These are phyloP conservation scores for Torulaspora delbrueckii DNA, from an alignment of 805 yeast species.

Conservation along the genomic window DNA sequence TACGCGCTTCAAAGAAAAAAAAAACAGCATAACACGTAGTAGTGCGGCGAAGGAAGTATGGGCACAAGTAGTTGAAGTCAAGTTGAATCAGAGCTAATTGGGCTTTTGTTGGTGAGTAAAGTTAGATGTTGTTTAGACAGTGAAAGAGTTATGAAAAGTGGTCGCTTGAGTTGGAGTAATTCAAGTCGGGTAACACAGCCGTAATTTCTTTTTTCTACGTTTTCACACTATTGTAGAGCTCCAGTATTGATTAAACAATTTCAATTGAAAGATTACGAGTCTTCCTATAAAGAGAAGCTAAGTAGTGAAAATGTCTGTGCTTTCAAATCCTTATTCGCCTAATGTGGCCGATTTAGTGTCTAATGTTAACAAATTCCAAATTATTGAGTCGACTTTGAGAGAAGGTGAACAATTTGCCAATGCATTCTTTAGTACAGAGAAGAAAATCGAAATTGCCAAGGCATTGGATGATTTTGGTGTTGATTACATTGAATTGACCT, in stretches of 20 bases:
- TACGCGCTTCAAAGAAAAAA: slow-evolving; percentile 4
- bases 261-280: no score
- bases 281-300: no score
- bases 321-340: slow-evolving; percentile 84
- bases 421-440: slow-evolving; percentile 90
- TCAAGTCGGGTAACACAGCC: no score
- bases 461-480: slow-evolving; percentile 98
- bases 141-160: no score
- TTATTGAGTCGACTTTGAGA: slow-evolving; percentile 92
- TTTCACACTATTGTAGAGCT: no score
- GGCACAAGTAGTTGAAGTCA: background rate
- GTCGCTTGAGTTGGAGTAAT: background rate
- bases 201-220: no score
- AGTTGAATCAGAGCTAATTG: no score
- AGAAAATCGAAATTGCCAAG: slow-evolving; percentile 93
- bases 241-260: no score
- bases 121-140: no score
- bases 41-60: background rate
- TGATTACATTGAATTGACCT: slow-evolving; percentile 96
- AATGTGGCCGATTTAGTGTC: slow-evolving; percentile 89
- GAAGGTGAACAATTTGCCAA: slow-evolving; percentile 99
- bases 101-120: background rate
- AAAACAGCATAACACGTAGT: background rate
- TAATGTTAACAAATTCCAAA: slow-evolving; percentile 80
- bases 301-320: slow-evolving; percentile 9